phyloP scores from a whole-genome alignment of 306 rosid species.

The Rosa chinensis region DNA sequence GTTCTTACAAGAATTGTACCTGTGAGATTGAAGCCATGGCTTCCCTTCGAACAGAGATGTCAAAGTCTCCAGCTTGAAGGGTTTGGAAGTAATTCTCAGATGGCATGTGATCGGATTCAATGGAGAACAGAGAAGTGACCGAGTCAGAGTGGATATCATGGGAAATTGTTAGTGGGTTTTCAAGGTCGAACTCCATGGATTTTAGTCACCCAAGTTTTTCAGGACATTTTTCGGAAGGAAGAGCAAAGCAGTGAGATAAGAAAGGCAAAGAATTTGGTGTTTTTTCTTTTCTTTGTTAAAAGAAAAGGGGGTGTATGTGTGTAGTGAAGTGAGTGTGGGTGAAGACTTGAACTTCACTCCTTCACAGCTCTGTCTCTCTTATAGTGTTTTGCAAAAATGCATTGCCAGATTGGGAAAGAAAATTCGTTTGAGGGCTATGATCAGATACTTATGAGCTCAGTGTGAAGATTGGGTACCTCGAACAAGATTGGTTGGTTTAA shows the following conservation, averaged over 20 bases:
- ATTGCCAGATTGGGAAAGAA: conserved; percentile 42
- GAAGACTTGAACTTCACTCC: conserved; percentile 40
- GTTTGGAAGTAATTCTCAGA: conserved; percentile 50
- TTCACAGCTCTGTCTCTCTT: conserved; percentile 32
- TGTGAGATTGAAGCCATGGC: conserved; percentile 63
- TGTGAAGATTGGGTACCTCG: conserved; percentile 17
- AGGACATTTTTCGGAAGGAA: conserved; percentile 34
- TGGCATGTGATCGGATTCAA: conserved; percentile 83
- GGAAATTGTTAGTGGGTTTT: conserved; percentile 70
- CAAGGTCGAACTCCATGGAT: conserved; percentile 86
- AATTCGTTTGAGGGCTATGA: conserved; percentile 33
- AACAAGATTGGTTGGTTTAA: conserved; percentile 21
- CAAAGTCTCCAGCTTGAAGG: conserved; percentile 45
- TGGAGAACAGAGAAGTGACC: conserved; percentile 58
- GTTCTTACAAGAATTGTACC: conserved; percentile 34
- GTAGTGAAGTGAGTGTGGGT: conserved; percentile 14
- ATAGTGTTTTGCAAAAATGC: conserved; percentile 22
- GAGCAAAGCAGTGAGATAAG: conserved; percentile 10
- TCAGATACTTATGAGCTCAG: conserved; percentile 35
- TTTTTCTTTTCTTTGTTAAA: conserved; percentile 31
- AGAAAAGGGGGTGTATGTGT: conserved; percentile 31
- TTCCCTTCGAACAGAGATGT: conserved; percentile 55
- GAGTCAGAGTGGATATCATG: conserved; percentile 43
- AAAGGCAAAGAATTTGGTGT: conserved; percentile 29
- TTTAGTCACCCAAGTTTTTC: background rate